Base-by-base conservation (phyloP, 2,329 filamentous ascomycete species). In the Sphaerulina vaccinii region DNA sequence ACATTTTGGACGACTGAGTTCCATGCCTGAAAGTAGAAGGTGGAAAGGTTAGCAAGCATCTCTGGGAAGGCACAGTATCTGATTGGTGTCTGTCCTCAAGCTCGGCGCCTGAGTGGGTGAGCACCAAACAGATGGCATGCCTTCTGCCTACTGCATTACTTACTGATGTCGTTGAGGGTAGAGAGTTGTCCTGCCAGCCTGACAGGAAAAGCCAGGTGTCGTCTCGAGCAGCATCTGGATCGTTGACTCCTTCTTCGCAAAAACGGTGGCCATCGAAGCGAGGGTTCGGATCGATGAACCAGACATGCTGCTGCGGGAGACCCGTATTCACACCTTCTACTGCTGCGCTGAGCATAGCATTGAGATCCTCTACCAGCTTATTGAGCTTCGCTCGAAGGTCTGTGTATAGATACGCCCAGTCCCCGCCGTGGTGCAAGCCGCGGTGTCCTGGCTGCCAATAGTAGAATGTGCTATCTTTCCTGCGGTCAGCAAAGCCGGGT, bases 141-240 rank as follows among this genome's bases (percentile, higher is more conserved):
- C 7, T 29, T 7, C 7, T 13, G 27, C 27, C 27, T 7, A 29
- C 27, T n/a, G n/a, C n/a, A n/a, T n/a, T n/a, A n/a, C n/a, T n/a
- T n/a, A n/a, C n/a, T n/a, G n/a, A n/a, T n/a, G n/a, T n/a, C n/a
- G n/a, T n/a, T n/a, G n/a, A n/a, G n/a, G n/a, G n/a, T n/a, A n/a
- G n/a, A n/a, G n/a, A n/a, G n/a, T n/a, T n/a, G 44, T 48, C 44
- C 16, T 37, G 35, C 44, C 44, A 48, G 19, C 44, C 44, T 16
- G 15, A 21, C 32, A 48, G 27, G 32, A 48, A 48, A 19, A 38
- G 27, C 44, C 44, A 48, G 15, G 44, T 48, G 19, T 48, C 35
- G 5, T 18, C 29, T 29, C 44, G 29, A 19, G 37, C 21, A n/a
- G 35, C 44, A 7, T 7, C 13, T 22, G 44, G 44, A 16, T 48